These are phyloP conservation scores for Potentilla sterilis DNA, from an alignment of 306 rosid genomes.

Conservation along the genomic window DNA sequence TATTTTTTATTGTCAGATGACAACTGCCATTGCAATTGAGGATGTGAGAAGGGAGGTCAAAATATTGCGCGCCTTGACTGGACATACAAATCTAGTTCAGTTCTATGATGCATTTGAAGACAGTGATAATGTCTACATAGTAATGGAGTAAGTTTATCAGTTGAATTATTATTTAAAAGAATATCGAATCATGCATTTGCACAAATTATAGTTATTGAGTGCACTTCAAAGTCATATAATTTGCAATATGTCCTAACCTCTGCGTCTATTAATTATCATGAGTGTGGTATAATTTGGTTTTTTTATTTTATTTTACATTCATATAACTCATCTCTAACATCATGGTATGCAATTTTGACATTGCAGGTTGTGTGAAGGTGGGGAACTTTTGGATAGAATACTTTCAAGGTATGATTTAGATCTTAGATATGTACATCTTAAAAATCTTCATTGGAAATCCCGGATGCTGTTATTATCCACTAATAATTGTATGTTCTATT, in stretches of 20 bases:
- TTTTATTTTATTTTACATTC: not conserved
- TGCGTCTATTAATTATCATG: not conserved
- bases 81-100: conserved; percentile 77
- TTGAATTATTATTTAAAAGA: conserved; percentile 20
- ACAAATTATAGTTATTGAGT: not conserved
- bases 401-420: conserved; percentile 70
- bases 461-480: conserved; percentile 16
- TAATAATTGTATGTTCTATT: conserved; percentile 26
- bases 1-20: conserved; percentile 63
- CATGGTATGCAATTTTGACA: conserved; percentile 6
- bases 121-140: conserved; percentile 94
- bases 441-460: conserved; percentile 9
- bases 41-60: conserved; percentile 99
- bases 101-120: conserved; percentile 97
- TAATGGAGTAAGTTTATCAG: conserved; percentile 86
- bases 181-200: conserved; percentile 5
- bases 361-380: conserved; percentile 99
- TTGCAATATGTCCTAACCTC: not conserved
- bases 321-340: not conserved
- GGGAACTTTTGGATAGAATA: conserved; percentile 95
- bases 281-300: not conserved
- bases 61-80: conserved; percentile 87
- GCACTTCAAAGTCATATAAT: not conserved
- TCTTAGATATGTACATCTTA: not conserved
- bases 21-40: conserved; percentile 94